Base-by-base conservation (phyloP, 2,329 filamentous ascomycete species). In the Paracoccidioides brasiliensis region DNA sequence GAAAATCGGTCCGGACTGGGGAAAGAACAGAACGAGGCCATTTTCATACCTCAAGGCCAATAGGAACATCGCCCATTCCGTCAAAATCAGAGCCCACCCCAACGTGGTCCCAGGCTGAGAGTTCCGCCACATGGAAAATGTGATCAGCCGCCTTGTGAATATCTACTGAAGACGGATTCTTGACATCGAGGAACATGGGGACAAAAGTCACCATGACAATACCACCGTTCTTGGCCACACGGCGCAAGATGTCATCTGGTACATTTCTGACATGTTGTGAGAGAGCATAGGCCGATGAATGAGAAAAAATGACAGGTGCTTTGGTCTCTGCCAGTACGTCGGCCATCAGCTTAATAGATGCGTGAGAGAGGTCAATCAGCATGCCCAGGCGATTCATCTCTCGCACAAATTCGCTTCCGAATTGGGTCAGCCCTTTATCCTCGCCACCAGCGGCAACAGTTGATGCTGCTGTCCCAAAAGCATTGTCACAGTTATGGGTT, bases 121-220 rank as follows among this genome's bases (percentile, higher is more conserved):
- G 56, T n/a, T 61, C 51, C 7, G 61, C 68, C 15, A 70, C 62
- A 54, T 72, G 60, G 45, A 62, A 56, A 42, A 73, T 68, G 56
- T 72, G 70, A 50, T 74, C 70, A 5, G 70, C 67, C 0, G 74
- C 69, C 42, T 62, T 59, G 32, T 71, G 61, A 42, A 71, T 65
- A 3, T 63, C 67, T 8, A 65, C 66, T 38, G 64, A 62, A 46
- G 66, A 59, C 15, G 65, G 63, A 52, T 63, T 46, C 3, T 64
- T 22, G 60, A 64, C 56, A 61, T 64, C 59, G 59, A 67, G 54
- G 61, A 69, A 53, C 63, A 60, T 53, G n/a, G 68, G 67, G 22
- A 72, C 63, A 45, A 74, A 73, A 0, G 67, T 66, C 0, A 69
- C 64, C 72, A 74, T 75, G 8, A 74, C 62, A 5, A 75, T 64